These are phyloP conservation scores for Yarrowia bubula DNA, from an alignment of 805 yeast genomes.

Conservation along the genomic window DNA sequence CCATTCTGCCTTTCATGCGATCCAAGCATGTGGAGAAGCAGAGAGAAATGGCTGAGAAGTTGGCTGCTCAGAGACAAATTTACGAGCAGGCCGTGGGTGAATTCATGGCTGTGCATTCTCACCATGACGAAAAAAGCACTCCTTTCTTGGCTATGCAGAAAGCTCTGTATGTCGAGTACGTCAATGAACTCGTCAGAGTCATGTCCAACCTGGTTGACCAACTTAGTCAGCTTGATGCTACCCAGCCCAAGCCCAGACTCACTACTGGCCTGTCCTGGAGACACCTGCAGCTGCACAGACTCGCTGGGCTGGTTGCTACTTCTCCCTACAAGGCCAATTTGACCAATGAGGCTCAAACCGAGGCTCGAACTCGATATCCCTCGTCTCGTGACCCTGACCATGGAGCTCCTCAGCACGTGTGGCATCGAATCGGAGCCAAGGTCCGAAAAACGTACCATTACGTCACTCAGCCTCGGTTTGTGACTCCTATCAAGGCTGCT, in stretches of 20 bases:
- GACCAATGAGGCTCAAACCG: neutral
- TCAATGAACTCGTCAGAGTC: neutral
- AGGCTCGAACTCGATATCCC: neutral
- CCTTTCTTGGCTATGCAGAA: conserved; percentile 13
- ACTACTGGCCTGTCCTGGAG: conserved; percentile 10
- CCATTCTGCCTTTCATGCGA: neutral
- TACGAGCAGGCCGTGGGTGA: neutral
- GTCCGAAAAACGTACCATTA: neutral
- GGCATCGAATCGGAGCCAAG: neutral
- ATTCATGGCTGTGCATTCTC: neutral
- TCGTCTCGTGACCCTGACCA: neutral
- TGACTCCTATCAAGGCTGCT: conserved; percentile 34
- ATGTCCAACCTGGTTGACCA: neutral
- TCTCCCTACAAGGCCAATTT: neutral
- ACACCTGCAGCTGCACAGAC: neutral
- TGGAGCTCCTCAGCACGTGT: neutral
- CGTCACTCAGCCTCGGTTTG: neutral
- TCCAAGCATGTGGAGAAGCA: neutral
- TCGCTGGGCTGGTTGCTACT: neutral
- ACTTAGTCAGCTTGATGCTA: neutral
- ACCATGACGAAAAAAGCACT: conserved; percentile 4
- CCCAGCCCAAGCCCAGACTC: neutral
- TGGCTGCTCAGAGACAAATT: neutral
- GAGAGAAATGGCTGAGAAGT: neutral
- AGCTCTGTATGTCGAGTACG: conserved; percentile 5